phyloP scores from a whole-genome alignment of 2,329 filamentous ascomycete species.

The Rhynchosporium graminicola region DNA sequence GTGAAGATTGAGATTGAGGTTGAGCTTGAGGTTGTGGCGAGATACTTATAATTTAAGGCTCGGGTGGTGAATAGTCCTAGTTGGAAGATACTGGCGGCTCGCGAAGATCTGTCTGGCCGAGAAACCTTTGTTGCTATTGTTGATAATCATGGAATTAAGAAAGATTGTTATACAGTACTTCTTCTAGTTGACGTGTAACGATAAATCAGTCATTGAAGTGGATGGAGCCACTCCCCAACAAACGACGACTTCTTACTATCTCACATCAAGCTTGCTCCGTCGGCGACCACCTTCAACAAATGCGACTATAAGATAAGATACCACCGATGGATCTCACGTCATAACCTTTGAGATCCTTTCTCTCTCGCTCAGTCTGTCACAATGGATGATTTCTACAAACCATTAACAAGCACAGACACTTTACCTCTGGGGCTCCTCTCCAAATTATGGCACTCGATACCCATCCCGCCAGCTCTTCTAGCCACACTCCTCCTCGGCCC shows the following conservation, averaged over 20 bases:
- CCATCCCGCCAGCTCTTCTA: slow-evolving; percentile 22
- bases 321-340: neutral
- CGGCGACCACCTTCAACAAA: neutral
- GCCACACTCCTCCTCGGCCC: slow-evolving; percentile 29
- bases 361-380: slow-evolving; percentile 11
- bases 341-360: neutral
- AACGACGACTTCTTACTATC: neutral
- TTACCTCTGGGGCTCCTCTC: slow-evolving; percentile 14
- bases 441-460: slow-evolving; percentile 12
- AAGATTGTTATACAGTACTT: neutral
- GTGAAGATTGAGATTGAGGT: neutral
- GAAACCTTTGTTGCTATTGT: too few species aligned
- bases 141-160: neutral
- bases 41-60: neutral
- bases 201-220: slow-evolving; percentile 10
- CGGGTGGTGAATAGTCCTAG: neutral
- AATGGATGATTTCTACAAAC: slow-evolving; percentile 32
- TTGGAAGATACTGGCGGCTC: neutral
- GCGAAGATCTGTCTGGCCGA: too few species aligned
- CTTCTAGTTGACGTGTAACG: neutral
- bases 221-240: slow-evolving; percentile 17
- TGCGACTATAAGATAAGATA: neutral
- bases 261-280: neutral
- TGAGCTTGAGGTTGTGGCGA: neutral
- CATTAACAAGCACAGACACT: slow-evolving; percentile 1